Evolutionary conservation across 1,284 basidiomycete species (phyloP).

Genomic region (Cutaneotrichosporon cavernicola): DNA sequence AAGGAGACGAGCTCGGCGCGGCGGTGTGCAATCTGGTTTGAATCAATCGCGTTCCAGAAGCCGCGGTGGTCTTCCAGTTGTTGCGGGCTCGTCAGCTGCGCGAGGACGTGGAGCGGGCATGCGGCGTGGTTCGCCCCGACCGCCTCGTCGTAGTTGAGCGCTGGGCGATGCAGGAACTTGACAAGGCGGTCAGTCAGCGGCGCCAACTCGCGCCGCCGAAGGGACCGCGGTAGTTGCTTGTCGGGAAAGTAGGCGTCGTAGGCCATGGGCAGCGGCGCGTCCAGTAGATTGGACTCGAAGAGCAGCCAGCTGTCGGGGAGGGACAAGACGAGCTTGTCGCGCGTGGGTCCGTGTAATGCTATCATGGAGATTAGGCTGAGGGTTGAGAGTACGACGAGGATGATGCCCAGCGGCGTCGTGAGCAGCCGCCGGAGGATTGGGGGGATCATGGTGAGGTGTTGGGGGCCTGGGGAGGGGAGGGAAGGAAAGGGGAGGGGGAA

Average conservation of each 20-base stretch:
- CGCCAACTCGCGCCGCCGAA: constrained; percentile 10
- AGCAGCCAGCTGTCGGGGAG: background rate
- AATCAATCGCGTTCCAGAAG: constrained; percentile 44
- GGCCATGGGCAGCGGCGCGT: constrained; percentile 22
- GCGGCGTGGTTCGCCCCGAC: constrained; percentile 25
- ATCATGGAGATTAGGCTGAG: background rate
- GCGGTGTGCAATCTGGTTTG: constrained; percentile 39
- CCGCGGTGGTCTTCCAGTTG: constrained; percentile 46
- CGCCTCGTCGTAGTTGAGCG: constrained; percentile 28
- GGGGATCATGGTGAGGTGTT: background rate
- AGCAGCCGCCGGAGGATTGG: background rate
- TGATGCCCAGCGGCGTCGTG: background rate
- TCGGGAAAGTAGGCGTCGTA: constrained; percentile 26
- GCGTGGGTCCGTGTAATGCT: background rate
- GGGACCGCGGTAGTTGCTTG: constrained; percentile 22
- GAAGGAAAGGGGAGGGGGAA: background rate
- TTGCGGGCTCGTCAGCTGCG: constrained; percentile 51
- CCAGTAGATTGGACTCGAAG: background rate
- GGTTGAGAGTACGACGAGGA: background rate
- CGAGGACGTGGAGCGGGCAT: constrained; percentile 41
- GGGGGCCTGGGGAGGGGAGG: too few species aligned
- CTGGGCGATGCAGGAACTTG: constrained; percentile 41
- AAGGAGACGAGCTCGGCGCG: constrained; percentile 47
- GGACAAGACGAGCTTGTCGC: background rate
- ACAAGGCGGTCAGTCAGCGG: constrained; percentile 20